Base-by-base conservation (phyloP, 2,329 filamentous ascomycete species). In the Paecilomyces sp. region DNA sequence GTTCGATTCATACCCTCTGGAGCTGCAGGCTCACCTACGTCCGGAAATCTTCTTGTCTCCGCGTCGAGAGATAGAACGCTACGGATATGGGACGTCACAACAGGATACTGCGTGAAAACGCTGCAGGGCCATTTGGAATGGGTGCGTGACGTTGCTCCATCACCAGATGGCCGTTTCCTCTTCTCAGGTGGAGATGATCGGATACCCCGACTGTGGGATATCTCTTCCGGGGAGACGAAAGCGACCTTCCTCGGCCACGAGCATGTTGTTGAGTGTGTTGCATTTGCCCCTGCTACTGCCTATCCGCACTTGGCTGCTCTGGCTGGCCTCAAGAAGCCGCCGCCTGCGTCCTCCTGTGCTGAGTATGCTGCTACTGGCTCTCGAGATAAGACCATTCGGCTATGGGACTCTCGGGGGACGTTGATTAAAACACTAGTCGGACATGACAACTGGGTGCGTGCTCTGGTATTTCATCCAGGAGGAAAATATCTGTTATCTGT, bases 381-480 rank as follows among this genome's bases (percentile, higher is more conserved):
- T 8, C 82, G 93, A 72, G 93, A 97, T 75, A 97, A 96, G 79
- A 89, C 88, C 0, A 96, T 97, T 70, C 88, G 88, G 68, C 77
- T 97, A 6, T 97, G 92, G 91, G 91, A 96, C 71, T 84, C 88
- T 11, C 85, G 91, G 58, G 93, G 93, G 33, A 91, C 88, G 11
- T 85, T 91, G 64, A 86, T 97, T 71, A 93, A 91, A 73, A 94
- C 89, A 0, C 80, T 97, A 1, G 78, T 86, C 0, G 93, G 93
- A 1, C 93, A 97, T 71, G 92, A 97, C 73, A 97, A 97, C 72
- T 97, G 93, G 93, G 86, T 97, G 8, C 86, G 91, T 33, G 89
- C 84, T 0, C 76, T 97, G 5, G 86, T 91, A 9, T 97, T 96
- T 73, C 93, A 97, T 68, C 93, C 93, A 0, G 90, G 91, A 8